Conservation (phyloP, 192 early-diverging fungal genomes). For the Backusella parvicylindrica region DNA sequence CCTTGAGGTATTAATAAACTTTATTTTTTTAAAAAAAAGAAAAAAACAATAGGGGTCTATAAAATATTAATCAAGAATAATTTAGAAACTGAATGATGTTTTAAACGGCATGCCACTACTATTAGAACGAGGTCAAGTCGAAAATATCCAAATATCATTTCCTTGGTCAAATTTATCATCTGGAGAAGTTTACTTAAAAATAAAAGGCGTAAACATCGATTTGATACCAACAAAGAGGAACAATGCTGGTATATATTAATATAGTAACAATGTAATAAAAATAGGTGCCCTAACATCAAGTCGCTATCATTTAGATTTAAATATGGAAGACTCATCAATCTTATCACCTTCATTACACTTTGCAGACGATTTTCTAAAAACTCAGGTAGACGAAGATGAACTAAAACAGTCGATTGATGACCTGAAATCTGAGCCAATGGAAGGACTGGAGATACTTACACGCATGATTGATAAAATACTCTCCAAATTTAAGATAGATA, state of each 20-base stretch:
- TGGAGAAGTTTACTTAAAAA: constrained; percentile 69
- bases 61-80: neutral
- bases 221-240: constrained; percentile 34
- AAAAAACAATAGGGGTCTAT: neutral
- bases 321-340: constrained; percentile 47
- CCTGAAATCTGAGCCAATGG: constrained; percentile 31
- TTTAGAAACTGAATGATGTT: constrained; percentile 72
- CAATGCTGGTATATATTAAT: neutral
- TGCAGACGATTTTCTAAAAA: constrained; percentile 82
- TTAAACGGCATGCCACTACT: constrained; percentile 63
- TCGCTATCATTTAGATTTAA: neutral
- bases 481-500: constrained; percentile 71
- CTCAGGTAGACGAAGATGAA: constrained; percentile 52
- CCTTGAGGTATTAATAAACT: constrained; percentile 52
- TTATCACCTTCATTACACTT: constrained; percentile 84
- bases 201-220: constrained; percentile 63
- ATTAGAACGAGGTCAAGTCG: constrained; percentile 65
- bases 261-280: neutral
- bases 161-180: constrained; percentile 88
- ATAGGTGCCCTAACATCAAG: neutral
- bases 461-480: constrained; percentile 83
- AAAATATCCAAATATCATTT: constrained; percentile 65
- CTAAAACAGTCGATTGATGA: constrained; percentile 48
- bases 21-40: neutral
- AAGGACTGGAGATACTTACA: constrained; percentile 74